Evolutionary conservation across 495 filamentous ascomycete genomes (phyloP).

Genomic region (Amphirosellinia nigrospora): DNA sequence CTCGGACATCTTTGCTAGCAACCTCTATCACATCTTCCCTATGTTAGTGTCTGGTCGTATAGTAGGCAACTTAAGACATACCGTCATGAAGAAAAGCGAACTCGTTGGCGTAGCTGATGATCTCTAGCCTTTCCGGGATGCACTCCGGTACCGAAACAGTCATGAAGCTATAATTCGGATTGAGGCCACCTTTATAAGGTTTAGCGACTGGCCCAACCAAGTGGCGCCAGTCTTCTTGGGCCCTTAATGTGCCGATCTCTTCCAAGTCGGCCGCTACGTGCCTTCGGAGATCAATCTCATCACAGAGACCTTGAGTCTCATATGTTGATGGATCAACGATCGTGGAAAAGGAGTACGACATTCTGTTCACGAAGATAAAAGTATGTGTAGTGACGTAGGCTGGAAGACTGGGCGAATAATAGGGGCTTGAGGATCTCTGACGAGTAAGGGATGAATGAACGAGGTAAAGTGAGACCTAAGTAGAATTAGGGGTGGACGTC

Average conservation of each 20-base stretch:
- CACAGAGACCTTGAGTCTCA: constrained; percentile 35
- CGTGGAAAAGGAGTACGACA: constrained; percentile 35
- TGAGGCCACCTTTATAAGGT: constrained; percentile 34
- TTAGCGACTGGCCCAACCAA: constrained; percentile 30
- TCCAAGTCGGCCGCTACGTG: constrained; percentile 30
- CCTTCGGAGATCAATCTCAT: constrained; percentile 30
- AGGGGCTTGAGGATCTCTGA: not conserved
- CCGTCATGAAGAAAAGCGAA: constrained; percentile 52
- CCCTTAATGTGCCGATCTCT: constrained; percentile 31
- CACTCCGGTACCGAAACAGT: constrained; percentile 43
- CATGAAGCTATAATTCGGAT: constrained; percentile 34
- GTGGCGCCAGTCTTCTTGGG: constrained; percentile 40
- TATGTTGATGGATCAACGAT: constrained; percentile 29
- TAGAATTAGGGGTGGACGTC: not conserved
- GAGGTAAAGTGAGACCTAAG: not conserved
- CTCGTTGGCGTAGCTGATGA: constrained; percentile 51
- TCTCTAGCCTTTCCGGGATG: constrained; percentile 49
- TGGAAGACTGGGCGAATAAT: too few species aligned
- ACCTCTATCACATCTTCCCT: constrained; percentile 7
- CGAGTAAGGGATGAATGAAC: too few species aligned
- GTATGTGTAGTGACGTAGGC: too few species aligned
- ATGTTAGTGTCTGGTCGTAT: not conserved
- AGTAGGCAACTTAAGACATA: constrained; percentile 15
- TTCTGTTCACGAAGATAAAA: constrained; percentile 3
- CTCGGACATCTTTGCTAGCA: constrained; percentile 11